Evolutionary conservation across 495 filamentous ascomycete genomes (phyloP).

Genomic region (Tuber brumale): DNA sequence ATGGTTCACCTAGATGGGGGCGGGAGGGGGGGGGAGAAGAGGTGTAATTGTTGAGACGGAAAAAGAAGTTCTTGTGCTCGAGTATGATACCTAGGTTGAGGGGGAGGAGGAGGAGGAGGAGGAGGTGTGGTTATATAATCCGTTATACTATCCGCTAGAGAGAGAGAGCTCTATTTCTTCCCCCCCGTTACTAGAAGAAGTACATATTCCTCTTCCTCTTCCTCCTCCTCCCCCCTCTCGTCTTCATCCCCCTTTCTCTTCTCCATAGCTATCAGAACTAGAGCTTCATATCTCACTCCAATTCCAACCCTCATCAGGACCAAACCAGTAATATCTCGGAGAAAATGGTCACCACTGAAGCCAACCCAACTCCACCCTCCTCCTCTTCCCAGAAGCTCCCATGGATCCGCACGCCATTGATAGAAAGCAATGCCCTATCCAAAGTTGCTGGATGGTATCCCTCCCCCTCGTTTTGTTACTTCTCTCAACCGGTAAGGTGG

Average conservation of each 20-base stretch:
- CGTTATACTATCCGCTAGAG: background rate
- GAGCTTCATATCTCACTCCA: background rate
- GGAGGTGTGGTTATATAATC: background rate
- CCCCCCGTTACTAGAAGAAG: background rate
- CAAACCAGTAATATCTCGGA: background rate
- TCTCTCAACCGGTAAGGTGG: background rate
- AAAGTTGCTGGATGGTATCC: conserved; percentile 60
- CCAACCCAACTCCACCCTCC: conserved; percentile 12
- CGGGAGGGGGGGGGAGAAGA: no score
- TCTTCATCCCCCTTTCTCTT: no score
- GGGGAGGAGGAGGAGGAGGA: no score
- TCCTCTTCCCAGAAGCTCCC: conserved; percentile 22
- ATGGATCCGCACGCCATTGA: conserved; percentile 52
- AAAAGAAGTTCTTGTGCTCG: no score
- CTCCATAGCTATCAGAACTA: background rate
- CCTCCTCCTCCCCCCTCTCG: background rate
- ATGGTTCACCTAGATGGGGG: background rate
- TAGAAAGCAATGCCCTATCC: conserved; percentile 57
- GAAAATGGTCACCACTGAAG: conserved; percentile 29
- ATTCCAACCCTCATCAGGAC: background rate
- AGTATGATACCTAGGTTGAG: background rate
- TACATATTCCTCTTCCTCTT: background rate
- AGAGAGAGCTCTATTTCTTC: background rate
- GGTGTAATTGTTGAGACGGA: background rate
- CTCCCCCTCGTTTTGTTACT: background rate